Evolutionary conservation across 1,284 basidiomycete genomes (phyloP).

Genomic region (Ganoderma lingzhi): DNA sequence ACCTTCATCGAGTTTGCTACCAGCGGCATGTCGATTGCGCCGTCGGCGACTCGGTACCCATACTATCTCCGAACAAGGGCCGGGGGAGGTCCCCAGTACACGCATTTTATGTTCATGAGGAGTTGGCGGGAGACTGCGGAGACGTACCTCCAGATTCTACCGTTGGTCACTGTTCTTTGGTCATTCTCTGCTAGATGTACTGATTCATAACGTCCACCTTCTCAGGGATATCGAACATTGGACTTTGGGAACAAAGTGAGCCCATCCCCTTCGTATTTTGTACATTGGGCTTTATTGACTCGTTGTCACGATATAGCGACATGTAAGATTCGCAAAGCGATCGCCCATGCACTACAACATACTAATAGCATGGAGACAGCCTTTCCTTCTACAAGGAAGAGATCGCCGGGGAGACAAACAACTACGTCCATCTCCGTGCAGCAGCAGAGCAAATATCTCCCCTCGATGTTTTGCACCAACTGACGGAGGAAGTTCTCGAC

Average conservation of each 20-base stretch:
- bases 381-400: conserved; percentile 33
- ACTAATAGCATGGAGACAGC: neutral
- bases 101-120: conserved; percentile 32
- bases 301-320: conserved; percentile 16
- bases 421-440: conserved; percentile 29
- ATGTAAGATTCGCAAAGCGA: conserved; percentile 17
- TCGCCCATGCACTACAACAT: neutral
- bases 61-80: conserved; percentile 30
- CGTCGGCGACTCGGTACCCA: conserved; percentile 26
- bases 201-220: neutral
- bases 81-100: conserved; percentile 29
- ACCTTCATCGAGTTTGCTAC: conserved; percentile 29
- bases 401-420: conserved; percentile 27
- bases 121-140: conserved; percentile 31
- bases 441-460: conserved; percentile 22
- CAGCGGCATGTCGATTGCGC: conserved; percentile 18
- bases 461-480: conserved; percentile 21
- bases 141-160: conserved; percentile 29
- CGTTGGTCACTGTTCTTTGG: conserved; percentile 15
- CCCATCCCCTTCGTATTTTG: neutral
- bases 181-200: neutral
- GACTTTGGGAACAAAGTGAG: conserved; percentile 32
- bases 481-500: conserved; percentile 28
- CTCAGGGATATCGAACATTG: conserved; percentile 30
- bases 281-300: neutral